A percentile compares a stretch with the other conserved stretches of the same genome.
Conservation (phyloP, 805 yeast genomes). For the Candida xyloterini region DNA sequence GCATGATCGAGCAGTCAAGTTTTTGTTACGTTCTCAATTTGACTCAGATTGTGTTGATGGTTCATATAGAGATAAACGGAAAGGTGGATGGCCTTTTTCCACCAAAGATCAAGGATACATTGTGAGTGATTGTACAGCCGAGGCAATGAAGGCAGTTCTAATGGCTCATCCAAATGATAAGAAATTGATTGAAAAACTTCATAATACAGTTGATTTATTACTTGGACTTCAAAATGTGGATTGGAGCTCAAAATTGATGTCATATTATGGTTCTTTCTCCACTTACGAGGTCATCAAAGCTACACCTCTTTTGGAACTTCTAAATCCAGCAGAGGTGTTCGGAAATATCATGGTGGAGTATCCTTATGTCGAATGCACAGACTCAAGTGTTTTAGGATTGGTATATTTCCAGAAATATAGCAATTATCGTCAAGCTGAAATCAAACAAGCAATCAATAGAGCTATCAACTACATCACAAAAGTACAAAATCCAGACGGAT, state of each 20-base stretch:
- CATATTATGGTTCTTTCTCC: slow-evolving; percentile 88
- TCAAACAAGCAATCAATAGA: slow-evolving; percentile 62
- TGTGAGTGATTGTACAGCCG: slow-evolving; percentile 96
- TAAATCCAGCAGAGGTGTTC: slow-evolving; percentile 97
- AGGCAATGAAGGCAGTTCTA: slow-evolving; percentile 86
- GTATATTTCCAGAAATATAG: slow-evolving; percentile 69
- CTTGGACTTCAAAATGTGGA: slow-evolving; percentile 76
- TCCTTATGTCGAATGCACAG: slow-evolving; percentile 98
- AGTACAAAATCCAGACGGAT: slow-evolving; percentile 76
- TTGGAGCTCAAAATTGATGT: slow-evolving; percentile 30
- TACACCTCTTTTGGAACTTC: slow-evolving; percentile 65
- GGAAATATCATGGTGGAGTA: slow-evolving; percentile 98
- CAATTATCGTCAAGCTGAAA: slow-evolving; percentile 63
- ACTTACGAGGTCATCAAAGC: slow-evolving; percentile 87
- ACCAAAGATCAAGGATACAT: slow-evolving; percentile 96
- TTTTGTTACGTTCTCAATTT: slow-evolving; percentile 80
- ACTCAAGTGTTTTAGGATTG: slow-evolving; percentile 87
- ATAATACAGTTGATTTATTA: slow-evolving; percentile 73
- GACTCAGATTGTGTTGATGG: slow-evolving; percentile 74
- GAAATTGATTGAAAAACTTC: slow-evolving; percentile 50
- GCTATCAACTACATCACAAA: slow-evolving; percentile 71
- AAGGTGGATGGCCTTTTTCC: slow-evolving; percentile 95
- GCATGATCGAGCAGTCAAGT: slow-evolving; percentile 64
- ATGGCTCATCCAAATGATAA: slow-evolving; percentile 75
- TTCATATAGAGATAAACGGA: slow-evolving; percentile 75